Evolutionary conservation across 148 eudicot genomes (phyloP).

Genomic region (Spergularia bocconei): DNA sequence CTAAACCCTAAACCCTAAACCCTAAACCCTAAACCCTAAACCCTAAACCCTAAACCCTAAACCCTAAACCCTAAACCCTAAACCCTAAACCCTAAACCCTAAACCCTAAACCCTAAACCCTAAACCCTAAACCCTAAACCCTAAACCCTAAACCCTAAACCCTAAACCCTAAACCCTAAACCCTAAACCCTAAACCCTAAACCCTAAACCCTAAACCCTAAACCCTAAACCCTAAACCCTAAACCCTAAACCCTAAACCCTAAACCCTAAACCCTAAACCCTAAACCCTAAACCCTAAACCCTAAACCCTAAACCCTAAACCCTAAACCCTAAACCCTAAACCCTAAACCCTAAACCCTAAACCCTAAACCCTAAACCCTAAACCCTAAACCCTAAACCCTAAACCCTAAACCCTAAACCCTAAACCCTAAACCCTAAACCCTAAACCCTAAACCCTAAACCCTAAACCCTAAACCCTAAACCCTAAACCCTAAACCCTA

Average conservation of each 20-base stretch:
- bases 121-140: not conserved
- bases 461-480: constrained; percentile 31
- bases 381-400: constrained; percentile 22
- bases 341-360: constrained; percentile 20
- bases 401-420: constrained; percentile 23
- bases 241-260: not conserved
- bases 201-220: constrained; percentile 4
- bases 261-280: not conserved
- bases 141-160: not conserved
- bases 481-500: constrained; percentile 28
- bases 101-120: not conserved
- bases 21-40: no score
- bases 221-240: not conserved
- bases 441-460: constrained; percentile 27
- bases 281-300: constrained; percentile 8
- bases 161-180: constrained; percentile 9
- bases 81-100: not conserved
- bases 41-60: constrained; percentile 6
- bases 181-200: constrained; percentile 2
- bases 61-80: no score
- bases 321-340: constrained; percentile 26
- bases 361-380: constrained; percentile 17
- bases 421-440: constrained; percentile 27
- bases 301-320: constrained; percentile 26
- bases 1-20: no score